Evolutionary conservation across 2,329 filamentous ascomycete genomes (phyloP).

Genomic region (Paraconiothyrium sp.): DNA sequence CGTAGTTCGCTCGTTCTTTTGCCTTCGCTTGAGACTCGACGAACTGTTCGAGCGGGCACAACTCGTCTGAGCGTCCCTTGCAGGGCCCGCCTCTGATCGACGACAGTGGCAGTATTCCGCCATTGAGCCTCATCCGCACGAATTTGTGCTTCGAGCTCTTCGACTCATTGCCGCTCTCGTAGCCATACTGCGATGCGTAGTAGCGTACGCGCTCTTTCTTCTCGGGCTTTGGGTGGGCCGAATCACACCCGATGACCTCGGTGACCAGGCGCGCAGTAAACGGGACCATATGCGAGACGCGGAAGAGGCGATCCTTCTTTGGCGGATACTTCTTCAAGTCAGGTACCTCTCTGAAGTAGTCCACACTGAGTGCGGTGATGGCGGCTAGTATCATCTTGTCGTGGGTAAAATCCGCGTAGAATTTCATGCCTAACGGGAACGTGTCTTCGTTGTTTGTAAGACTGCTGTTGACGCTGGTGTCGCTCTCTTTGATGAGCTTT

Average conservation of each 20-base stretch:
- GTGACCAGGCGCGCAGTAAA: slow-evolving; percentile 65
- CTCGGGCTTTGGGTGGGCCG: slow-evolving; percentile 51
- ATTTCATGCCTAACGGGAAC: slow-evolving; percentile 60
- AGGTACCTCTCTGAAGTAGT: slow-evolving; percentile 63
- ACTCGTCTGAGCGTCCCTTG: slow-evolving; percentile 12
- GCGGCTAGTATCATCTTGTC: slow-evolving; percentile 63
- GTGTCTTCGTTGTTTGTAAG: slow-evolving; percentile 56
- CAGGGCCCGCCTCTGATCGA: slow-evolving; percentile 16
- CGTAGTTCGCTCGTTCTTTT: slow-evolving; percentile 15
- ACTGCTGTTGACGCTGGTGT: slow-evolving; percentile 63
- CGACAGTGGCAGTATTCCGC: slow-evolving; percentile 12
- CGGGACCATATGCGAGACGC: slow-evolving; percentile 62
- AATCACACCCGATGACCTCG: slow-evolving; percentile 64
- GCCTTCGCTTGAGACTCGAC: slow-evolving; percentile 15
- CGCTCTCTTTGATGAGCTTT: slow-evolving; percentile 58
- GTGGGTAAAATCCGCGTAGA: slow-evolving; percentile 65
- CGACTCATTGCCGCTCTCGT: slow-evolving; percentile 27
- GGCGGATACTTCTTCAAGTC: slow-evolving; percentile 55
- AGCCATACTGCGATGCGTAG: slow-evolving; percentile 57
- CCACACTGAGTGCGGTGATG: slow-evolving; percentile 62
- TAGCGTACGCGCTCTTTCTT: slow-evolving; percentile 54
- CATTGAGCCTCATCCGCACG: slow-evolving; percentile 16
- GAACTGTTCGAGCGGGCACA: slow-evolving; percentile 14
- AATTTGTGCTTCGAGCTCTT: slow-evolving; percentile 12
- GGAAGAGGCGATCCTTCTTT: slow-evolving; percentile 58